Evolutionary conservation across 371 early-diverging fungal genomes (phyloP), one percentile per base, ranked within the genome.

Genomic region (Sporodiniella umbellata): DNA sequence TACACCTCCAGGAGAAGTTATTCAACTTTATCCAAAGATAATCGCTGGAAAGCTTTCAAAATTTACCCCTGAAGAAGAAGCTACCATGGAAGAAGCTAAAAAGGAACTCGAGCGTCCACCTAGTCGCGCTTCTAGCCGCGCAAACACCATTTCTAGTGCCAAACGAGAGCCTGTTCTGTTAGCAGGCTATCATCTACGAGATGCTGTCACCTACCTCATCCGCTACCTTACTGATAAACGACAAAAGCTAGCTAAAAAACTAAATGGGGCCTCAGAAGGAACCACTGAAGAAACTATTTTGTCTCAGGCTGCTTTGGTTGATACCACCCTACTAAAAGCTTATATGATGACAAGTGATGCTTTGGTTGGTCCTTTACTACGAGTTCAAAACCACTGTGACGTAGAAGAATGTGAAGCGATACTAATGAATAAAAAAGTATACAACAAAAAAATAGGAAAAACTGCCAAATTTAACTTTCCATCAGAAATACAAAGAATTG

Each of bases 301-400:
- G 0, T 58, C 64, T 3, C 71, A 91, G 53, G 79, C 88, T 1
- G 75, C 85, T 40, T 59, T 93, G n/a, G 91, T 95, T 1, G 98
- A 97, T 53, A 96, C 96, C 0, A 84, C 93, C 0, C 63, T 97
- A 37, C 68, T 97, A 18, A 92, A 90, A 59, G 54, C 58, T 1
- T 63, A 63, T 15, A 63, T 63, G 64, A 63, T 63, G 64, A 63
- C 64, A n/a, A 63, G 58, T 22, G 64, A 63, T 48, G 64, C 64
- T 17, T 49, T 63, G 15, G 64, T 63, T 8, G 64, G 64, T 4
- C 64, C 64, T 1, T 83, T 97, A 21, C 65, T 97, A 38, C 82
- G 96, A 21, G 90, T 95, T 1, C 78, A 82, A 37, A 92, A 92
- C 56, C 84, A 93, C 56, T 94, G 94, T 58, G 88, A 94, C 57